A percentile compares a stretch with the other conserved stretches of the same genome.
phyloP scores from a whole-genome alignment of 257 asterid genomes.

The Nicotiana undulata region DNA sequence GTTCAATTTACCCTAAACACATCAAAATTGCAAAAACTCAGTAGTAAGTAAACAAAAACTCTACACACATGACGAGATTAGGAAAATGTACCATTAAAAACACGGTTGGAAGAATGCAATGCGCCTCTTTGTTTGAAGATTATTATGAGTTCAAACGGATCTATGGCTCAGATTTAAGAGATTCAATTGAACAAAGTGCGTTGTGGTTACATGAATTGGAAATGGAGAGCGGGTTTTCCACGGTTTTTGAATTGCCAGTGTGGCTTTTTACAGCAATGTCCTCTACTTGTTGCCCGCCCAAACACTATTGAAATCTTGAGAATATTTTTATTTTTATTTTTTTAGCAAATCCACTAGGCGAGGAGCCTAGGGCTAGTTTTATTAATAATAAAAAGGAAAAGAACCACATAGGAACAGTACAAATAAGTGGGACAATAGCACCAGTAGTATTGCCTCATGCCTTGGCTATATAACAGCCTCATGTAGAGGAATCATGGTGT shows the following conservation, averaged over 20 bases:
- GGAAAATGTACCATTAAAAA: neutral
- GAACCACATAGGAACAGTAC: too few species aligned
- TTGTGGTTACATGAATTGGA: neutral
- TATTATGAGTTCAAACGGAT: neutral
- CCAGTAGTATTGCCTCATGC: too few species aligned
- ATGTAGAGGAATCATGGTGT: too few species aligned
- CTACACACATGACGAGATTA: neutral
- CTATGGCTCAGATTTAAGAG: neutral
- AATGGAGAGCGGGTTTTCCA: neutral
- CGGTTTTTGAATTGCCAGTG: neutral
- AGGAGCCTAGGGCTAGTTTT: too few species aligned
- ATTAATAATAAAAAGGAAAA: too few species aligned
- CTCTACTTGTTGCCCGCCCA: neutral
- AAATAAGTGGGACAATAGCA: too few species aligned
- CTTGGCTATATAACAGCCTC: too few species aligned
- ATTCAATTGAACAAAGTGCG: neutral
- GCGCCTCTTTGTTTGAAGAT: neutral
- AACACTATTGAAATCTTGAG: too few species aligned
- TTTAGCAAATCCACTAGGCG: too few species aligned
- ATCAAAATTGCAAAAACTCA: neutral
- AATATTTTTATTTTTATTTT: too few species aligned
- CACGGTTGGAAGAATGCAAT: neutral
- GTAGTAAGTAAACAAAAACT: neutral
- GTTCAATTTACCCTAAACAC: constrained; percentile 31
- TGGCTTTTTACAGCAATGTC: neutral